phyloP scores from a whole-genome alignment of 176 grass and related monocot genomes.

The Coix lacrymajobi region DNA sequence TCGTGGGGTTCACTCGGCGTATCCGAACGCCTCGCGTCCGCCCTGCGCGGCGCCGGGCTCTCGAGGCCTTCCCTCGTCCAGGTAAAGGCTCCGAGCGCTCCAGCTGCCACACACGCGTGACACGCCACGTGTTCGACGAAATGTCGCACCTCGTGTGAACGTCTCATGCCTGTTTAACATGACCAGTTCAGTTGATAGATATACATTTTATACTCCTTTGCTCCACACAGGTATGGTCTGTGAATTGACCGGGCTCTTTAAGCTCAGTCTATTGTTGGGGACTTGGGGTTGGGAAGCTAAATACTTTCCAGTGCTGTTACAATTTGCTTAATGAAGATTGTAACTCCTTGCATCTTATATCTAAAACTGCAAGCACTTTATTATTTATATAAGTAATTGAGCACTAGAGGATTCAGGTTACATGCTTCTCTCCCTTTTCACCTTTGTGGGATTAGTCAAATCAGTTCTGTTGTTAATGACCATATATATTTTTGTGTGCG shows the following conservation, averaged over 20 bases:
- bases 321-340: background rate
- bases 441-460: background rate
- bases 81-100: background rate
- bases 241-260: no score
- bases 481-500: background rate
- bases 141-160: conserved; percentile 12
- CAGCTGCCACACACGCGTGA: background rate
- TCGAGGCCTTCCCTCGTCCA: conserved; percentile 68
- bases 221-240: no score
- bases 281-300: no score
- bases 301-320: no score
- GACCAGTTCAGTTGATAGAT: background rate
- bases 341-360: background rate
- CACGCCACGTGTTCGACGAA: conserved; percentile 56
- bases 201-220: no score
- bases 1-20: conserved; percentile 73
- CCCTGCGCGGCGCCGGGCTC: conserved; percentile 36
- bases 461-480: background rate
- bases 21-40: conserved; percentile 40
- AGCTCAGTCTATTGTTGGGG: no score
- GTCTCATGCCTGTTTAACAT: background rate
- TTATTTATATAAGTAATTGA: conserved; percentile 3
- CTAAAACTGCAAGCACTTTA: background rate
- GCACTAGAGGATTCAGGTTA: background rate
- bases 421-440: background rate